Conservation (phyloP, 2,329 filamentous ascomycete species). For the Hymenoscyphus fructigenus region DNA sequence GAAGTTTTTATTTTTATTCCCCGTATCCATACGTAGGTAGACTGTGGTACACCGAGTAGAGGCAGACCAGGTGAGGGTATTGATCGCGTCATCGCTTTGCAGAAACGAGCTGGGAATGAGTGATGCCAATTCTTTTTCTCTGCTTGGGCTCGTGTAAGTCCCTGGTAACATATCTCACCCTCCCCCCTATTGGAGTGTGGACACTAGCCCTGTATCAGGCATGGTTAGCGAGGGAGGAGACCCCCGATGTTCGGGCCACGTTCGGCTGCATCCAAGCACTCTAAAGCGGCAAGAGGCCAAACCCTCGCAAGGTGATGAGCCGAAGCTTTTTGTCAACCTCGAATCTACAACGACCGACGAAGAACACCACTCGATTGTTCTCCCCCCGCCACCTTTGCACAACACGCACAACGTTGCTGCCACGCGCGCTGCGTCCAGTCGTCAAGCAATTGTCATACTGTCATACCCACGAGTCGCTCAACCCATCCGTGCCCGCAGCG, state of each 20-base stretch:
- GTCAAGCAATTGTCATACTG: conserved; percentile 15
- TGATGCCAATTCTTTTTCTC: conserved; percentile 1
- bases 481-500: conserved; percentile 7
- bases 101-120: neutral
- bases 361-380: neutral
- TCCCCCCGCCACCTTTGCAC: conserved; percentile 14
- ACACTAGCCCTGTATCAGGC: conserved; percentile 8
- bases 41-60: conserved; percentile 8
- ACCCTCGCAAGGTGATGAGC: neutral
- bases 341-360: conserved; percentile 1
- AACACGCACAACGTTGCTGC: conserved; percentile 26
- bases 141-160: neutral
- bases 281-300: neutral
- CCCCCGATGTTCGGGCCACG: neutral
- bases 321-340: neutral
- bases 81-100: neutral
- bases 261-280: neutral
- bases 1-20: neutral
- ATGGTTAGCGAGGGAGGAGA: conserved; percentile 11
- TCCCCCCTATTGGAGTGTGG: neutral
- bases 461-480: conserved; percentile 11
- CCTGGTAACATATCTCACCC: neutral
- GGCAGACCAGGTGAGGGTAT: neutral
- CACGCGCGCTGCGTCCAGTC: conserved; percentile 21
- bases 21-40: neutral